Evolutionary conservation across 1,139 yeast species (phyloP).

Genomic region (Komagataea norvegica): DNA sequence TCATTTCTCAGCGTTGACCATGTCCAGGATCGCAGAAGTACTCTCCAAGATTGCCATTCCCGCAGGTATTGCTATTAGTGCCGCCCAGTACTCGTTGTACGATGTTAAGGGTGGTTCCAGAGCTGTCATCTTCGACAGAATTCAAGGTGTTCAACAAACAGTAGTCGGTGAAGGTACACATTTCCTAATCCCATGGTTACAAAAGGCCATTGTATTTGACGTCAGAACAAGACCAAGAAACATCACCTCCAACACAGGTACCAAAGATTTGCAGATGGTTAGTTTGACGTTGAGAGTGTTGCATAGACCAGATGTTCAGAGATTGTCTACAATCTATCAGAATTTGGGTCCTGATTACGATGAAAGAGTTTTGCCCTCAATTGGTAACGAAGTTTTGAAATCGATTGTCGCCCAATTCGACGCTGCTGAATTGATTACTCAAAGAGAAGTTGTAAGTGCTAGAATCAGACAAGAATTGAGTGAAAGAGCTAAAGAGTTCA

Average conservation of each 20-base stretch:
- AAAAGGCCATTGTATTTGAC: slow-evolving; percentile 82
- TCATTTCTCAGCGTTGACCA: slow-evolving; percentile 6
- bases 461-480: slow-evolving; percentile 85
- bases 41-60: slow-evolving; percentile 53
- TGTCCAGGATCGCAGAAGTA: slow-evolving; percentile 33
- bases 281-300: slow-evolving; percentile 88
- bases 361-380: slow-evolving; percentile 94
- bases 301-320: slow-evolving; percentile 86
- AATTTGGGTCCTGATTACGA: slow-evolving; percentile 91
- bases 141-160: slow-evolving; percentile 78
- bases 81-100: slow-evolving; percentile 71
- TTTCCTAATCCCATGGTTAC: slow-evolving; percentile 93
- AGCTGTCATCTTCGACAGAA: slow-evolving; percentile 92
- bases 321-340: slow-evolving; percentile 84
- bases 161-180: slow-evolving; percentile 98
- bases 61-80: slow-evolving; percentile 59
- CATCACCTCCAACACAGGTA: slow-evolving; percentile 92
- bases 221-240: slow-evolving; percentile 92
- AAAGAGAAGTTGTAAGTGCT: slow-evolving; percentile 91
- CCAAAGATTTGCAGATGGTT: slow-evolving; percentile 95
- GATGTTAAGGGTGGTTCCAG: slow-evolving; percentile 96
- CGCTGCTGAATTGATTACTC: slow-evolving; percentile 96
- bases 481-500: slow-evolving; percentile 81
- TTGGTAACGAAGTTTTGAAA: slow-evolving; percentile 93
- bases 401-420: slow-evolving; percentile 97